Evolutionary conservation across 805 yeast genomes (phyloP).

Genomic region (Monosporozyma solicola): DNA sequence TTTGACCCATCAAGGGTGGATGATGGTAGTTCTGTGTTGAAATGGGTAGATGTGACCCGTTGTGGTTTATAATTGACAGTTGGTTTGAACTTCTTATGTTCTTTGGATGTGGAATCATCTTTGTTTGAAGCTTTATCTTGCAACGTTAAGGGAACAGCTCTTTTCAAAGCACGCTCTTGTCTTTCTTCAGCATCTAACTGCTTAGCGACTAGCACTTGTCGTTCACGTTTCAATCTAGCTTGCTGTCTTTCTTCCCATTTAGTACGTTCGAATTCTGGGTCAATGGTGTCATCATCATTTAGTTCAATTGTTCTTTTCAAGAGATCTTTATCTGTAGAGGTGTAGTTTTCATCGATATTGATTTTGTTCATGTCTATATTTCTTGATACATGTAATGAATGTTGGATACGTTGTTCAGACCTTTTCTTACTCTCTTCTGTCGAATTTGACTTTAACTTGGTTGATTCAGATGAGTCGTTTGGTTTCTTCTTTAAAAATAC

Average conservation of each 20-base stretch:
- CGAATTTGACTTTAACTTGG: neutral
- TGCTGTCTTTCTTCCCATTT: constrained; percentile 20
- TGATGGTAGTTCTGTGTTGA: neutral
- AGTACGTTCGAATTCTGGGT: constrained; percentile 17
- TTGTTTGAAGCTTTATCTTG: neutral
- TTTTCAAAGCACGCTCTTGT: neutral
- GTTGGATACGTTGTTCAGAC: constrained; percentile 10
- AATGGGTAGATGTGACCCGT: neutral
- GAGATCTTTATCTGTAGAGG: constrained; percentile 19
- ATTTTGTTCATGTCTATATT: constrained; percentile 7
- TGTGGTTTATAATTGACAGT: neutral
- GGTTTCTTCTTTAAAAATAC: constrained; percentile 13
- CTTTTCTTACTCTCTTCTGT: neutral
- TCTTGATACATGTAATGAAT: constrained; percentile 7
- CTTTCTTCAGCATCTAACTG: constrained; percentile 22
- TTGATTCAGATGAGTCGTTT: neutral
- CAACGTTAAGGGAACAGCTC: neutral
- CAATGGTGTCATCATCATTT: constrained; percentile 21
- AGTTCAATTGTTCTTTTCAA: constrained; percentile 14
- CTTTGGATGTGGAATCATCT: neutral
- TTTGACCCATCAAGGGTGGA: neutral
- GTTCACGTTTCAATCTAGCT: constrained; percentile 12
- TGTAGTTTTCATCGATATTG: constrained; percentile 12
- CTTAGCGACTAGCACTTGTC: constrained; percentile 15
- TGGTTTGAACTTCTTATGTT: neutral